Conservation (phyloP, 2,329 filamentous ascomycete genomes). For the Trichoderma hamatum region DNA sequence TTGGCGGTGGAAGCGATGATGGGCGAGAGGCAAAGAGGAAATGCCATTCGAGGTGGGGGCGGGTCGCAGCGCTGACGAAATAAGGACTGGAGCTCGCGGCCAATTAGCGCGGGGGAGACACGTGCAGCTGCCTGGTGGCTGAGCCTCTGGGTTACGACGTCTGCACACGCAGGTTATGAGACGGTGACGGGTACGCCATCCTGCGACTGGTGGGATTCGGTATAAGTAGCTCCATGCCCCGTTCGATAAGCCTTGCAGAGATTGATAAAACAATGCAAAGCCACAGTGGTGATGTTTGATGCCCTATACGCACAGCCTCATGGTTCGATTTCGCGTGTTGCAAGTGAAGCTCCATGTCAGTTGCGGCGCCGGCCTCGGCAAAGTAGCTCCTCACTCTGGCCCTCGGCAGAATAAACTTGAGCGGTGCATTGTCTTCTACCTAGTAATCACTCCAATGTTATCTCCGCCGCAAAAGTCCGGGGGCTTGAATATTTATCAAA, state of each 20-base stretch:
- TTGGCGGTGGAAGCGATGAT: neutral
- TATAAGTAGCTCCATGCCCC: neutral
- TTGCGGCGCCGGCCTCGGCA: neutral
- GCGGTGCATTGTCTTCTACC: neutral
- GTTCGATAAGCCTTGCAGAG: neutral
- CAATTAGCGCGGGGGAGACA: neutral
- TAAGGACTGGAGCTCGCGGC: neutral
- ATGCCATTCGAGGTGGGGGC: slow-evolving; percentile 24
- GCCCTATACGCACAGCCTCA: neutral
- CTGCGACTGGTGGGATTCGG: neutral
- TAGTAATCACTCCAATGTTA: neutral
- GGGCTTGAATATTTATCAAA: neutral
- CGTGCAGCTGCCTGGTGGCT: neutral
- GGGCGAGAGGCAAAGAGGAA: slow-evolving; percentile 10
- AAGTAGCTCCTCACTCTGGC: neutral
- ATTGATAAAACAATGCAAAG: neutral
- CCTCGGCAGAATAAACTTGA: neutral
- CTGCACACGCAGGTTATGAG: neutral
- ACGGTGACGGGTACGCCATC: slow-evolving; percentile 10
- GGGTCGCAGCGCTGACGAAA: neutral
- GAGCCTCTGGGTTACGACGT: neutral
- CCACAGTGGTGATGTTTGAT: neutral
- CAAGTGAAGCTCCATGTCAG: neutral
- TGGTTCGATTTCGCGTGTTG: neutral
- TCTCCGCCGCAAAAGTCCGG: neutral